Evolutionary conservation across 2,329 filamentous ascomycete species (phyloP).

Genomic region (Penicillium sp.): DNA sequence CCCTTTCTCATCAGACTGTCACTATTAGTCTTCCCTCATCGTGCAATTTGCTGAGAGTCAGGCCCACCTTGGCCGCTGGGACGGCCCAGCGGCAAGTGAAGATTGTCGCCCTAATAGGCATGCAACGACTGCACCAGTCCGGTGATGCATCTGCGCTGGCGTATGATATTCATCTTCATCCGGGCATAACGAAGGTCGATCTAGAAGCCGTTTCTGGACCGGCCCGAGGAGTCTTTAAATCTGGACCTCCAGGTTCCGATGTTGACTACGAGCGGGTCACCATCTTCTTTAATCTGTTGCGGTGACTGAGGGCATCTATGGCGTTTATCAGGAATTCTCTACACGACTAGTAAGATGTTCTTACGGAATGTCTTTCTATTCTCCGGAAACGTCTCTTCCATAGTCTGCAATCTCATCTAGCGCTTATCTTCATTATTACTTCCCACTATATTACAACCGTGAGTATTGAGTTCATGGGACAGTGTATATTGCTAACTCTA

Average conservation of each 20-base stretch:
- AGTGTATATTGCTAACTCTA: too few relatives aligned
- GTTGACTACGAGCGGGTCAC: slow-evolving; percentile 66
- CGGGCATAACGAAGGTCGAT: slow-evolving; percentile 72
- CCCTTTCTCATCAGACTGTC: slow-evolving; percentile 65
- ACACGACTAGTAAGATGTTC: too few relatives aligned
- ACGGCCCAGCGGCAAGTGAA: slow-evolving; percentile 68
- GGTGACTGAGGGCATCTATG: slow-evolving; percentile 19
- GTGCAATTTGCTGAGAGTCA: slow-evolving; percentile 67
- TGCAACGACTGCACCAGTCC: slow-evolving; percentile 53
- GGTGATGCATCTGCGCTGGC: slow-evolving; percentile 56
- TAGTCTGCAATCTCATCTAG: too few relatives aligned
- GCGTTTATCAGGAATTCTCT: too few relatives aligned
- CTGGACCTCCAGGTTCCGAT: slow-evolving; percentile 60
- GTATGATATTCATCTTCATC: slow-evolving; percentile 68
- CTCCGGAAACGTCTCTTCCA: too few relatives aligned
- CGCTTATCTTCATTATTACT: too few relatives aligned
- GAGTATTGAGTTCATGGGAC: not conserved
- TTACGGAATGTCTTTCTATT: too few relatives aligned
- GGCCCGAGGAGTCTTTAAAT: slow-evolving; percentile 53
- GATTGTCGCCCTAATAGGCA: slow-evolving; percentile 69
- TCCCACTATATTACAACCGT: not conserved
- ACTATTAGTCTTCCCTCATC: slow-evolving; percentile 65
- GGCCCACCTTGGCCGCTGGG: slow-evolving; percentile 59
- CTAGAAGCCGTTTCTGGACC: slow-evolving; percentile 72
- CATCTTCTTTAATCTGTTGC: slow-evolving; percentile 67